These are phyloP conservation scores for Taphrina flavorubra DNA, from an alignment of 1,139 yeast genomes.

Conservation along the genomic window DNA sequence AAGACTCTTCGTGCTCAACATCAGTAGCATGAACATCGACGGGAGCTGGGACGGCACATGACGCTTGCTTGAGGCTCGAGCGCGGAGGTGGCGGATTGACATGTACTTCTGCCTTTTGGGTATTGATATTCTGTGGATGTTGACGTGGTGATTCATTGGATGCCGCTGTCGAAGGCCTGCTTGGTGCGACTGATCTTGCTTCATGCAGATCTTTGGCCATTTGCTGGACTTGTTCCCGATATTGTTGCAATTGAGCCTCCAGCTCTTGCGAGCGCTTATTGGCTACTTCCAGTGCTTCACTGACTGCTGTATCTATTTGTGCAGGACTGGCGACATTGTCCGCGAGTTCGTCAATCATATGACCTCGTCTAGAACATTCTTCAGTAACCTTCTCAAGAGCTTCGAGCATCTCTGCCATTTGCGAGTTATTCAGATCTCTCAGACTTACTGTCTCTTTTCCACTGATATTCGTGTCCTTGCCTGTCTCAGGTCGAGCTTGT, in stretches of 20 bases:
- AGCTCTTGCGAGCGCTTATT: not conserved
- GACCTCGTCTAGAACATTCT: constrained; percentile 37
- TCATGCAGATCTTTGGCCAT: constrained; percentile 12
- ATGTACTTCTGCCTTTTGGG: not conserved
- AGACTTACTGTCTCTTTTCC: not conserved
- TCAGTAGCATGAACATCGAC: not conserved
- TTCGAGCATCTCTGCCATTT: constrained; percentile 22
- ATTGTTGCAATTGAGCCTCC: not conserved
- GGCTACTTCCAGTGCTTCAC: constrained; percentile 1
- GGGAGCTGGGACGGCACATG: not conserved
- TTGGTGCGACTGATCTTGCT: constrained; percentile 8
- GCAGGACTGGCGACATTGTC: not conserved
- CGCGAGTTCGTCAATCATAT: constrained; percentile 25
- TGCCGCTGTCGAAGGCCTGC: not conserved
- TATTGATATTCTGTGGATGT: not conserved
- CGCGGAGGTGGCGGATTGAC: not conserved
- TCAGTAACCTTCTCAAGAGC: constrained; percentile 8
- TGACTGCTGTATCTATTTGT: not conserved
- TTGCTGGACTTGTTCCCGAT: constrained; percentile 9
- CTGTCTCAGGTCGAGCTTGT: not conserved
- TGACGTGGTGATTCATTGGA: not conserved
- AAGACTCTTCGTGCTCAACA: constrained; percentile 17
- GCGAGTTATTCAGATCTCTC: not conserved
- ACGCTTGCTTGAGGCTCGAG: not conserved
- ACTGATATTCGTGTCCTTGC: not conserved